These are phyloP conservation scores for Erodium texanum DNA, from an alignment of 441 rosid species.

Conservation along the genomic window DNA sequence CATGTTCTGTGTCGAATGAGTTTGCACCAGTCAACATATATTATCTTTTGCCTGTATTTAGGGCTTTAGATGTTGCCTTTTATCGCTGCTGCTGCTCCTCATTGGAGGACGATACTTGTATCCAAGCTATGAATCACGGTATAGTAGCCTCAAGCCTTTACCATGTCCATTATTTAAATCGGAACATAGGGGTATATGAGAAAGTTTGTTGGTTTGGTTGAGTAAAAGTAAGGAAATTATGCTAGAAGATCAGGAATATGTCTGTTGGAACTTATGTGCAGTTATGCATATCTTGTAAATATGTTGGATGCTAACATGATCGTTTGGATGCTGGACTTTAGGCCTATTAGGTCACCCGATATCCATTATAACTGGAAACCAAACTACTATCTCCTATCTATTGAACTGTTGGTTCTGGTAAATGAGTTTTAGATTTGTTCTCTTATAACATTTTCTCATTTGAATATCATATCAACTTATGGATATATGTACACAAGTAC, in stretches of 20 bases:
- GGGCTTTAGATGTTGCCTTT: neutral
- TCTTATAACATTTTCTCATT: neutral
- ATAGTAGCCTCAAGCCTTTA: neutral
- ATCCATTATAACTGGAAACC: neutral
- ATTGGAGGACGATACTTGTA: neutral
- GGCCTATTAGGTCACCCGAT: neutral
- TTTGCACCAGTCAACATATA: neutral
- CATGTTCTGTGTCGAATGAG: neutral
- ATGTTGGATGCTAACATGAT: neutral
- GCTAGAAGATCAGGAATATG: neutral
- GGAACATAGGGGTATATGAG: neutral
- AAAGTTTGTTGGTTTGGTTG: neutral
- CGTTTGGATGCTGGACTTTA: neutral
- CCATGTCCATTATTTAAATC: neutral
- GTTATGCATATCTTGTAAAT: neutral
- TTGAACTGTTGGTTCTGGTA: neutral
- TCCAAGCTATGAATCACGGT: neutral
- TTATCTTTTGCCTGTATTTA: neutral
- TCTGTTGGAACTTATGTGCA: neutral
- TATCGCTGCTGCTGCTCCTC: neutral
- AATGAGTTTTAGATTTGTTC: neutral
- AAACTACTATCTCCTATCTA: neutral
- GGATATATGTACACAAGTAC: neutral
- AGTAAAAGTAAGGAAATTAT: neutral
- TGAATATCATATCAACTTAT: neutral